phyloP scores from a whole-genome alignment of 768 basidiomycete species.

The Termitomyces sp. region DNA sequence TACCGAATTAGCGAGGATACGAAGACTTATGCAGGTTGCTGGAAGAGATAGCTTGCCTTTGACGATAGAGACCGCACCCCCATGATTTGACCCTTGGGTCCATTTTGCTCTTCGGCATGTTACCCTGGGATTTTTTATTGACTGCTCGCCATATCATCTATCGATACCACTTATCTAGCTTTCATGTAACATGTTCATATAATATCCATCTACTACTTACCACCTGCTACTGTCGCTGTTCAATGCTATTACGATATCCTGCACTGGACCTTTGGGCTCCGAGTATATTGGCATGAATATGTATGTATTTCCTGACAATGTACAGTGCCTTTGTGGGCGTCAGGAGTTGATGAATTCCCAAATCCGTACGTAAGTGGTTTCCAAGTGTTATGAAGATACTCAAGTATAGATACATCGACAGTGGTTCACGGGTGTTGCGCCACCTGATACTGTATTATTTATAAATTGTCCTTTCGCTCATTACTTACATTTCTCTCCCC shows the following conservation, averaged over 20 bases:
- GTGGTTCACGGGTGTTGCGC: not conserved
- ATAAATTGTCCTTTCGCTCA: too few relatives aligned
- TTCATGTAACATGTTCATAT: slow-evolving; percentile 19
- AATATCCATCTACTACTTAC: slow-evolving; percentile 11
- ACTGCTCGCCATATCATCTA: not conserved
- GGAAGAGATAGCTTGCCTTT: slow-evolving; percentile 26
- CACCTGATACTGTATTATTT: not conserved
- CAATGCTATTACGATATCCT: slow-evolving; percentile 15
- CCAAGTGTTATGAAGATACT: too few relatives aligned
- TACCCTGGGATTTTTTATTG: not conserved
- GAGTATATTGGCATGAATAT: not conserved
- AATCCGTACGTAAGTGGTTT: too few relatives aligned
- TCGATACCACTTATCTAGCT: slow-evolving; percentile 16
- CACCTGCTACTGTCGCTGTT: slow-evolving; percentile 1
- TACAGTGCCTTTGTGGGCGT: not conserved
- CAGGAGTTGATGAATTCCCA: not conserved
- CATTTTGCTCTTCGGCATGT: not conserved
- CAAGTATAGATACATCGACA: too few relatives aligned
- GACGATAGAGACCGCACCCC: slow-evolving; percentile 12
- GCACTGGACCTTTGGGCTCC: not conserved
- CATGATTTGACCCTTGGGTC: slow-evolving; percentile 5
- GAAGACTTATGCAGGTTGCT: slow-evolving; percentile 69
- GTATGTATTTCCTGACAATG: not conserved
- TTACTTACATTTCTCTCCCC: too few relatives aligned
- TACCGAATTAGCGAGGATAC: slow-evolving; percentile 63